A percentile compares a stretch with the other conserved stretches of the same genome.
These are phyloP conservation scores for Saturnispora zaruensis DNA, from an alignment of 805 yeast genomes.

Conservation along the genomic window DNA sequence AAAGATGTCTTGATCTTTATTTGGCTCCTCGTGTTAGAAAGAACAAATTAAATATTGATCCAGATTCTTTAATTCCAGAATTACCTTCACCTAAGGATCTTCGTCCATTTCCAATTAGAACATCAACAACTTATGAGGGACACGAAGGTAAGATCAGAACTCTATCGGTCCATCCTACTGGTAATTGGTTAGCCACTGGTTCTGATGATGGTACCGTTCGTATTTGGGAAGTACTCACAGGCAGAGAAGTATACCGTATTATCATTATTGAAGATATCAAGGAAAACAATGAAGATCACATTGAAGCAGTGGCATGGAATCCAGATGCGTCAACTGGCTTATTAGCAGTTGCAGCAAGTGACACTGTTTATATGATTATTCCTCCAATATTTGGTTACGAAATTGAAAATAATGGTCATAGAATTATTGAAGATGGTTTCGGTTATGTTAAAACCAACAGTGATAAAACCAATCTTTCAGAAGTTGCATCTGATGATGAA, in stretches of 20 bases:
- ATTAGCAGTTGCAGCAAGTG: constrained; percentile 79
- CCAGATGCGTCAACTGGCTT: constrained; percentile 71
- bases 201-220: constrained; percentile 94
- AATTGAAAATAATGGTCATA: constrained; percentile 71
- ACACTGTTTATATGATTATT: constrained; percentile 63
- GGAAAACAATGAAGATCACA: constrained; percentile 60
- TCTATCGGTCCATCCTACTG: constrained; percentile 76
- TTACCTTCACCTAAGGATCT: constrained; percentile 94
- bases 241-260: constrained; percentile 80
- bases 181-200: constrained; percentile 95
- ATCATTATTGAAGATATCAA: constrained; percentile 37
- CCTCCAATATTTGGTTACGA: constrained; percentile 91
- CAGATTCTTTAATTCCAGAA: constrained; percentile 91
- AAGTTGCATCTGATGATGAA: constrained; percentile 34
- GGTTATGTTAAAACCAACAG: constrained; percentile 52
- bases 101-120: constrained; percentile 90
- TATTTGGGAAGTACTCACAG: constrained; percentile 94
- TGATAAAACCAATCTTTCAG: constrained; percentile 20
- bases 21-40: constrained; percentile 94
- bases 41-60: constrained; percentile 86
- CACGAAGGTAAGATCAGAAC: constrained; percentile 79
- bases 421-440: constrained; percentile 82
- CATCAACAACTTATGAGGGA: constrained; percentile 78
- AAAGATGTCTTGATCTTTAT: constrained; percentile 86
- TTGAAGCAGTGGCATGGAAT: constrained; percentile 83